Evolutionary conservation across 768 basidiomycete genomes (phyloP).

Genomic region (Fomitopsis pulvina): DNA sequence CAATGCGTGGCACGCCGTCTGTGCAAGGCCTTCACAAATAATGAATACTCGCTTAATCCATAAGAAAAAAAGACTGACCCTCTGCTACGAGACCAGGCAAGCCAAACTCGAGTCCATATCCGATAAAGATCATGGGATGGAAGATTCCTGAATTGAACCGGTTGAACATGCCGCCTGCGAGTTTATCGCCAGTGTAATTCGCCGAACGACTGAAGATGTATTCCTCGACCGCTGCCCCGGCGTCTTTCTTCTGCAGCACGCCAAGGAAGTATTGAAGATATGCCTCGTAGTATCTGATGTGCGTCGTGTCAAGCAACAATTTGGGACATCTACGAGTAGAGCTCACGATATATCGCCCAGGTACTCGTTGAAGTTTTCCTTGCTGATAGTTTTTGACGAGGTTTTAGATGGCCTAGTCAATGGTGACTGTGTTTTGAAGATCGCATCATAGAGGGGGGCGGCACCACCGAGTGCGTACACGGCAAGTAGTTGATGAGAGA

Average conservation of each 20-base stretch:
- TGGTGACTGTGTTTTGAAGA: constrained; percentile 33
- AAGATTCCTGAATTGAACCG: constrained; percentile 50
- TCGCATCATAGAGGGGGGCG: constrained; percentile 32
- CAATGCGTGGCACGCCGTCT: constrained; percentile 45
- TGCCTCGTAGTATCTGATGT: constrained; percentile 46
- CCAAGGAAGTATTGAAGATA: constrained; percentile 53
- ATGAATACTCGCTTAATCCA: not conserved
- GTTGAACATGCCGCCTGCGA: constrained; percentile 48
- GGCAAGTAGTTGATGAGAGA: constrained; percentile 4
- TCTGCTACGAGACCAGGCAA: constrained; percentile 55
- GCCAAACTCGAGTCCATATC: constrained; percentile 58
- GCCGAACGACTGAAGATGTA: constrained; percentile 45
- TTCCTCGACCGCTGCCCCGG: constrained; percentile 45
- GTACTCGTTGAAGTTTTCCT: constrained; percentile 44
- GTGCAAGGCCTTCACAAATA: constrained; percentile 48
- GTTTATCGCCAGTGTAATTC: constrained; percentile 14
- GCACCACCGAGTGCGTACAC: constrained; percentile 56
- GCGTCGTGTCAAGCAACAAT: not conserved
- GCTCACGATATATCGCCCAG: constrained; percentile 50
- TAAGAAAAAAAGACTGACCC: constrained; percentile 33
- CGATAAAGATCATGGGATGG: constrained; percentile 61
- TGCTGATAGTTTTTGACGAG: constrained; percentile 40
- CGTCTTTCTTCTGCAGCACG: constrained; percentile 33
- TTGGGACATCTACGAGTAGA: not conserved
- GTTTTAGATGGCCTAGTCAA: constrained; percentile 32